These are phyloP conservation scores for Claviceps lovelessii DNA, from an alignment of 2,329 filamentous ascomycete genomes.

Conservation along the genomic window DNA sequence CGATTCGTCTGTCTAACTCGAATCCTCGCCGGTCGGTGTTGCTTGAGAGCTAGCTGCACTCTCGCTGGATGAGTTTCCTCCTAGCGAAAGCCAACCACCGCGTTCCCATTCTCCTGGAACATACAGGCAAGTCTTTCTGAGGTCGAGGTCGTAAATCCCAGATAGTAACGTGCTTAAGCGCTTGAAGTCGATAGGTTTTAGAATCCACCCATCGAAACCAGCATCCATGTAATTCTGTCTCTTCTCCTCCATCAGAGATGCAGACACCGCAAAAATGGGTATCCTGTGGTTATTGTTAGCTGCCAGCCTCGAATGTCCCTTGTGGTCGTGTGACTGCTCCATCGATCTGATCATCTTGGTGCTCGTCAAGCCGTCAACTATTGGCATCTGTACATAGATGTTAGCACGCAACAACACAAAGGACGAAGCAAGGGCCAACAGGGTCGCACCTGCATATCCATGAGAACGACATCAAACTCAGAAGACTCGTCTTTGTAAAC, in stretches of 20 bases:
- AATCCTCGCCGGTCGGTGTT: slow-evolving; percentile 15
- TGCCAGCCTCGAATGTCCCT: slow-evolving; percentile 43
- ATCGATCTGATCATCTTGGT: slow-evolving; percentile 70
- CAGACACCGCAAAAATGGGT: slow-evolving; percentile 77
- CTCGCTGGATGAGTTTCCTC: slow-evolving; percentile 4
- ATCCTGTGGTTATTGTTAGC: slow-evolving; percentile 51
- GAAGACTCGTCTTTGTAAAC: slow-evolving; percentile 49
- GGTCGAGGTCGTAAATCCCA: slow-evolving; percentile 49
- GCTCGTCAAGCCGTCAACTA: slow-evolving; percentile 69
- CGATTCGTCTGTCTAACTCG: background rate
- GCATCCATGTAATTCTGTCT: slow-evolving; percentile 55
- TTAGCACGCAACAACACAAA: background rate
- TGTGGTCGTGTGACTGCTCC: slow-evolving; percentile 39
- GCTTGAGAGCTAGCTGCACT: slow-evolving; percentile 10
- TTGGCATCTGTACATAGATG: slow-evolving; percentile 58
- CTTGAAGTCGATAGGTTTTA: slow-evolving; percentile 76
- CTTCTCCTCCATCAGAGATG: slow-evolving; percentile 60
- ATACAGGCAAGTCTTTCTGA: slow-evolving; percentile 52
- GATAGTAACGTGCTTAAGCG: slow-evolving; percentile 53
- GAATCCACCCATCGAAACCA: slow-evolving; percentile 82
- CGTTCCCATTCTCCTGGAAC: slow-evolving; percentile 60
- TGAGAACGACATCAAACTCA: slow-evolving; percentile 65
- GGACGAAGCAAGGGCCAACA: background rate
- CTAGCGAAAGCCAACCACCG: slow-evolving; percentile 62
- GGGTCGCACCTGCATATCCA: slow-evolving; percentile 77